Evolutionary conservation across 2,329 filamentous ascomycete species (phyloP).

Genomic region (Zasmidium angulare): DNA sequence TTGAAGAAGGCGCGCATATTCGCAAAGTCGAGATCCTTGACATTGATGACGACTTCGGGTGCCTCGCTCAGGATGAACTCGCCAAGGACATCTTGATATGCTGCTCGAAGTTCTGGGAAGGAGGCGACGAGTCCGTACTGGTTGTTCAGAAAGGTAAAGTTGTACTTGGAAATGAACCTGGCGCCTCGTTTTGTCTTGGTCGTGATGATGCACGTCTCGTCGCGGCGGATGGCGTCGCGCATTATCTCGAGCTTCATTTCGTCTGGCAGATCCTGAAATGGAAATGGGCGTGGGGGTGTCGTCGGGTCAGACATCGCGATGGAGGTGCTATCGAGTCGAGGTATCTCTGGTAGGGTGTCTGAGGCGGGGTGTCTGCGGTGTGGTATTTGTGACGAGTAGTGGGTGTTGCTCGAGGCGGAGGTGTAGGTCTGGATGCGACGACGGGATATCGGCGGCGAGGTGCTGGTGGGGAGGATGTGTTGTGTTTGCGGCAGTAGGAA

Average conservation of each 20-base stretch:
- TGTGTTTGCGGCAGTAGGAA: background rate
- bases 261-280: background rate
- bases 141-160: background rate
- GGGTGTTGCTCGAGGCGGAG: background rate
- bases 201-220: background rate
- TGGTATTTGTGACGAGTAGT: background rate
- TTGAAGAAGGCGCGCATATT: conserved; percentile 2
- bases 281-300: no score
- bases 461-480: no score
- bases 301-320: no score
- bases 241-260: conserved; percentile 5
- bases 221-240: background rate
- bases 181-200: background rate
- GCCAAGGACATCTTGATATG: background rate
- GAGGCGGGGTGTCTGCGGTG: background rate
- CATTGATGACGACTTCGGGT: background rate
- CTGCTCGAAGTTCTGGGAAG: background rate
- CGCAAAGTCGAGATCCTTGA: conserved; percentile 9
- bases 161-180: background rate
- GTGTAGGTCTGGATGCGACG: no score
- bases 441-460: no score
- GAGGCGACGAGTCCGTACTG: conserved; percentile 1
- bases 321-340: no score
- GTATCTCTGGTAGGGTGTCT: no score
- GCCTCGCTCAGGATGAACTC: conserved; percentile 1